Evolutionary conservation across 306 rosid genomes (phyloP).

Genomic region (Rosa persica): DNA sequence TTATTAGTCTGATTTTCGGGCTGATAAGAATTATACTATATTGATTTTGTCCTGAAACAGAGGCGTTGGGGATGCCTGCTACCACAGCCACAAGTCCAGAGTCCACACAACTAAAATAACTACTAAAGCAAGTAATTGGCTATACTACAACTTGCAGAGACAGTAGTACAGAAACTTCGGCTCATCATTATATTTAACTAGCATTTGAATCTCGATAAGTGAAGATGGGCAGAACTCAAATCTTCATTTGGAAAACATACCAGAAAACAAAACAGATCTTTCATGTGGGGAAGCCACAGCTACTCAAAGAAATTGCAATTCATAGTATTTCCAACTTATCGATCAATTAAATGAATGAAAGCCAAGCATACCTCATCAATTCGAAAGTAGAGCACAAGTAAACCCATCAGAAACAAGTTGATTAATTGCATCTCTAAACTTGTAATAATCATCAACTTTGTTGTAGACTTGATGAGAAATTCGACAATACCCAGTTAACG

Average conservation of each 20-base stretch:
- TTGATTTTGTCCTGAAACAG: not conserved
- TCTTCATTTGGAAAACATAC: not conserved
- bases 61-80: not conserved
- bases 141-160: not conserved
- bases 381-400: slow-evolving; percentile 58
- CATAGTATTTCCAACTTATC: not conserved
- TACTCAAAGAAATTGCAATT: not conserved
- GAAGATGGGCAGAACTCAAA: not conserved
- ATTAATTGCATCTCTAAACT: slow-evolving; percentile 69
- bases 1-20: not conserved
- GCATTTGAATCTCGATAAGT: not conserved
- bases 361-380: slow-evolving; percentile 54
- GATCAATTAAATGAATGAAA: slow-evolving; percentile 8
- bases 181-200: not conserved
- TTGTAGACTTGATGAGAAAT: slow-evolving; percentile 94
- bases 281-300: not conserved
- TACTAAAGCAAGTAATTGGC: not conserved
- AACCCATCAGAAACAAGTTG: slow-evolving; percentile 64
- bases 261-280: not conserved
- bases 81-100: not conserved
- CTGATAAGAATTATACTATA: not conserved
- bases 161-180: not conserved
- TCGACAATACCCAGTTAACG: slow-evolving; percentile 77
- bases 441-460: slow-evolving; percentile 71
- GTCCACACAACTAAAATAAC: not conserved